phyloP scores from a whole-genome alignment of 208 protist genomes.

The Trypanosoma melophagium region DNA sequence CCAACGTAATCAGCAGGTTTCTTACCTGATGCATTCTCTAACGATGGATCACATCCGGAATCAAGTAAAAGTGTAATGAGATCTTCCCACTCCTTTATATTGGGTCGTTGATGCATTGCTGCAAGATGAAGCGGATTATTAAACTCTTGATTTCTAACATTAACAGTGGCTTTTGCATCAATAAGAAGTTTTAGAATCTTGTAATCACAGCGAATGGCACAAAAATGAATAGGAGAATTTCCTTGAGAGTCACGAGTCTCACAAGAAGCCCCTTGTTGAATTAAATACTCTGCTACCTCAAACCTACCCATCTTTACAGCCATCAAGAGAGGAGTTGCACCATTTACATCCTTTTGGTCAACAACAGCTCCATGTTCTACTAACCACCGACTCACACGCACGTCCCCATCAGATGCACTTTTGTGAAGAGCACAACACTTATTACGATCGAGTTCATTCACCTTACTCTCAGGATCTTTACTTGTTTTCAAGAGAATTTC shows the following conservation, averaged over 20 bases:
- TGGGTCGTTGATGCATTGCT: slow-evolving; percentile 67
- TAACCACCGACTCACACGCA: slow-evolving; percentile 84
- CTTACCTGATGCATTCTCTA: slow-evolving; percentile 81
- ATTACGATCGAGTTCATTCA: slow-evolving; percentile 86
- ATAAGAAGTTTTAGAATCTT: slow-evolving; percentile 79
- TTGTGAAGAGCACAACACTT: slow-evolving; percentile 86
- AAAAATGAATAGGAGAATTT: slow-evolving; percentile 85
- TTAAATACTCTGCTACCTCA: slow-evolving; percentile 75
- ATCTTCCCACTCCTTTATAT: slow-evolving; percentile 87
- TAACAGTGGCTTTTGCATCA: slow-evolving; percentile 46
- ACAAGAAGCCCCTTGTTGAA: slow-evolving; percentile 64
- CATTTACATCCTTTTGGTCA: slow-evolving; percentile 65
- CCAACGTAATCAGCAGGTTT: slow-evolving; percentile 80
- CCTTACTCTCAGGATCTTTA: slow-evolving; percentile 57
- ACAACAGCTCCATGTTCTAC: slow-evolving; percentile 86
- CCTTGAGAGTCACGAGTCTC: slow-evolving; percentile 70
- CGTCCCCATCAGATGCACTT: slow-evolving; percentile 88
- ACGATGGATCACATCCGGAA: slow-evolving; percentile 64
- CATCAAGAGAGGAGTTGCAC: slow-evolving; percentile 83
- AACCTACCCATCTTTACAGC: slow-evolving; percentile 89
- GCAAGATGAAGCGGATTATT: slow-evolving; percentile 86
- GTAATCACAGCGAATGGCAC: slow-evolving; percentile 83
- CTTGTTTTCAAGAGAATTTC: slow-evolving; percentile 77
- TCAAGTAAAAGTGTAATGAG: slow-evolving; percentile 70
- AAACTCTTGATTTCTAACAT: slow-evolving; percentile 71